Base-by-base conservation (phyloP, 768 basidiomycete species). In the Nidula microcarpa region DNA sequence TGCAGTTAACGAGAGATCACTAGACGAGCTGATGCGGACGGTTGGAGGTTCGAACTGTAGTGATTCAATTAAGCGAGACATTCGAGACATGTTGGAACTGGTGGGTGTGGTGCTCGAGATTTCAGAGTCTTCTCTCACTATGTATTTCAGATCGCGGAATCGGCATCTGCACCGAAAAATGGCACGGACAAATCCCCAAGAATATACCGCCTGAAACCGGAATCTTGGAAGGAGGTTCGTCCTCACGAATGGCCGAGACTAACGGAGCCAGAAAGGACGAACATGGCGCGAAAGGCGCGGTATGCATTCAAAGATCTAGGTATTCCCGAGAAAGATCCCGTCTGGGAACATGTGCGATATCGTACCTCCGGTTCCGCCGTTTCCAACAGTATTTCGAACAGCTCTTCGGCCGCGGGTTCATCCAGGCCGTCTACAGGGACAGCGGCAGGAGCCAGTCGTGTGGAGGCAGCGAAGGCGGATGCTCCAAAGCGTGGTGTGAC, bases 191-290 rank as follows among this genome's bases (percentile, higher is more conserved):
- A 73, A 6, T 64, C 73, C 1, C 49, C 59, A 6, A 70, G 72
- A 53, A 60, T 57, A 0, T 90, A 85, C 76, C 61, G 68, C 33
- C 79, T 89, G 54, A 86, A 82, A 56, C 68, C 74, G 18, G 61
- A 66, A 16, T 69, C 80, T 2, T 91, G 88, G 87, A 73, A 73
- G 34, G 84, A 90, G 60, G 84, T 89, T 23, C 82, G 86, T 5
- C 89, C 89, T 0, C 83, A 75, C 53, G 85, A 83, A 55, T 87
- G 79, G 76, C 69, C 75, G 0, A 71, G 70, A 32, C 70, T 86
- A 30, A 69, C 71, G 2, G 77, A 80, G 32, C 47, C 68, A 2
- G 80, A 84, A 44, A 75, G 80, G 4, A 69, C 68, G 6, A 59
- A 55, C n/a, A 69, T 89, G 64, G 75, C 80, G 6, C 75, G 80